phyloP scores from a whole-genome alignment of 1,284 basidiomycete species.

The Fomitopsis pinicola region DNA sequence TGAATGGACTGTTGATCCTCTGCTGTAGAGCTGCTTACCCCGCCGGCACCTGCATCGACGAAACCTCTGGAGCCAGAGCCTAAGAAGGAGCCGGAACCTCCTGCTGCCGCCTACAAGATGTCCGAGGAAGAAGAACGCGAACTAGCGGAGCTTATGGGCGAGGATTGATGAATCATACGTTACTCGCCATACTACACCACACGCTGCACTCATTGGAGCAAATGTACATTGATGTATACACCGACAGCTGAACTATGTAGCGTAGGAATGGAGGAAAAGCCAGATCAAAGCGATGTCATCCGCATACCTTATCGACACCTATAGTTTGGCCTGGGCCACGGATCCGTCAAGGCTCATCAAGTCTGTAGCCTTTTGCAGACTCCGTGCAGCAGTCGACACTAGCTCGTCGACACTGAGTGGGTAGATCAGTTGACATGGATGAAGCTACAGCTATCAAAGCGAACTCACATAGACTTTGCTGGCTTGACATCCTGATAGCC shows the following conservation, averaged over 20 bases:
- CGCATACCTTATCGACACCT: conserved; percentile 6
- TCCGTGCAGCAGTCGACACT: conserved; percentile 49
- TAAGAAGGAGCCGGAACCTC: conserved; percentile 14
- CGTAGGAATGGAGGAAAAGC: too few relatives aligned
- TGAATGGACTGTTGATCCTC: background rate
- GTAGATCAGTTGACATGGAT: background rate
- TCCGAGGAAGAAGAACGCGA: conserved; percentile 79
- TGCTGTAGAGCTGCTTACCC: conserved; percentile 47
- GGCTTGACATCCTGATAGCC: conserved; percentile 64
- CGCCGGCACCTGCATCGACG: conserved; percentile 33
- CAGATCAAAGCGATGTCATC: background rate
- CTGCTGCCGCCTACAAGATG: conserved; percentile 32
- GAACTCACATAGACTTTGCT: conserved; percentile 72
- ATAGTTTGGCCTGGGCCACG: conserved; percentile 40
- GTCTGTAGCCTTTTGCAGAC: conserved; percentile 35
- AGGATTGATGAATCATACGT: conserved; percentile 28
- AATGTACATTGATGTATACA: too few relatives aligned
- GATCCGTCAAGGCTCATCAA: conserved; percentile 16
- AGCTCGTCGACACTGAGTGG: conserved; percentile 63
- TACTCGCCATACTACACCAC: background rate
- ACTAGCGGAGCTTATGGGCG: conserved; percentile 73
- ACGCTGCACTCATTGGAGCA: background rate
- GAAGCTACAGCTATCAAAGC: background rate
- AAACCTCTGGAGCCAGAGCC: conserved; percentile 18
- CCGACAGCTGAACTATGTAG: too few relatives aligned